Percentiles rank a stretch among this genome's conserved stretches.
These are phyloP conservation scores for Sphagnum contortum DNA, from an alignment of 225 moss, liverwort and hornwort species.

Conservation along the genomic window DNA sequence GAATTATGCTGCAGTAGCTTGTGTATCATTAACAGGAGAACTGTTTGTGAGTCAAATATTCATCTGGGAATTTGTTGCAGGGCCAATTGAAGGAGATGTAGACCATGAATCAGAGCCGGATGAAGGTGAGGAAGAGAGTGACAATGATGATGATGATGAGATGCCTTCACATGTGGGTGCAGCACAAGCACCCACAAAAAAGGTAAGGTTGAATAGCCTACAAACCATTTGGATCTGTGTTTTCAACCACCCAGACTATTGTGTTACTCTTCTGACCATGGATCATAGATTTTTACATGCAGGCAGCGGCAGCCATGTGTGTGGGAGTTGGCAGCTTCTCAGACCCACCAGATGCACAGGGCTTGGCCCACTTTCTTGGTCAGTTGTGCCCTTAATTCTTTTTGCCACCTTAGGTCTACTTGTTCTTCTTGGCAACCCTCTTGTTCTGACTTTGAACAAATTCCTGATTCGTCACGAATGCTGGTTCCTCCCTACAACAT, in stretches of 20 bases:
- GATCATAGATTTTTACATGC: not conserved
- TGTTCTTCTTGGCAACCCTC: no score
- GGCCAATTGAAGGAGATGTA: conserved; percentile 21
- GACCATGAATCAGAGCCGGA: not conserved
- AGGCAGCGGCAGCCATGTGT: conserved; percentile 99
- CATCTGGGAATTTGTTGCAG: conserved; percentile 3
- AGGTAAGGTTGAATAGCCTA: conserved; percentile 6
- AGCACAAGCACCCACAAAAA: conserved; percentile 70
- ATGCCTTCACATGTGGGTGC: conserved; percentile 31
- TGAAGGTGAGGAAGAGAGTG: conserved; percentile 30
- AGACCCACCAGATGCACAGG: conserved; percentile 92
- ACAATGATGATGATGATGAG: conserved; percentile 27
- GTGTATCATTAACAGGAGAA: not conserved
- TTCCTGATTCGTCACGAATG: no score
- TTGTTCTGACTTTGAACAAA: no score
- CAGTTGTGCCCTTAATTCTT: conserved; percentile 2
- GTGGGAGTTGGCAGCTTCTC: conserved; percentile 97
- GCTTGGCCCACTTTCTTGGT: conserved; percentile 97
- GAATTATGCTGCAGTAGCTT: not conserved
- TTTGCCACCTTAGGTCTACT: no score
- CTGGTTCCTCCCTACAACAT: no score
- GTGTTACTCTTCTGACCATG: not conserved
- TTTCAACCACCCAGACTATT: not conserved
- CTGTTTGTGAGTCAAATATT: not conserved
- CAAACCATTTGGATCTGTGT: not conserved